phyloP scores from a whole-genome alignment of 441 rosid species.

The California macrophylla region DNA sequence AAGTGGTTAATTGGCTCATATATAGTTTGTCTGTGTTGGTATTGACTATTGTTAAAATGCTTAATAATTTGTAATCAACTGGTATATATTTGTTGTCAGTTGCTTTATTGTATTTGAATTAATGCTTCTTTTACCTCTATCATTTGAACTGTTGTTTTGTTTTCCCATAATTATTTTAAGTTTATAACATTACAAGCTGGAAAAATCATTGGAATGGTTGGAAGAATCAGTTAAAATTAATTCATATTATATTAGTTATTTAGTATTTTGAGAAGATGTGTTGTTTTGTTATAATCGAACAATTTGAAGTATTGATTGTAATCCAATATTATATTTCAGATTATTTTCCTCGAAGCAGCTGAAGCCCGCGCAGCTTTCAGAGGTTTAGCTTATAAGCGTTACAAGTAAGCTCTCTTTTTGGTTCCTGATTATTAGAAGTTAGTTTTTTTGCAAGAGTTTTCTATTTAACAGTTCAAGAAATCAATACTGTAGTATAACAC shows the following conservation, averaged over 20 bases:
- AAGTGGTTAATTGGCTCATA: neutral
- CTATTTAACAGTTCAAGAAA: neutral
- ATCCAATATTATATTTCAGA: slow-evolving; percentile 35
- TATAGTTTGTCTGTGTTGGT: neutral
- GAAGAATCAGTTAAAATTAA: neutral
- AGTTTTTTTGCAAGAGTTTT: neutral
- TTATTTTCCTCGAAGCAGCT: slow-evolving; percentile 73
- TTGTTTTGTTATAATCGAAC: neutral
- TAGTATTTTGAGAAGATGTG: neutral
- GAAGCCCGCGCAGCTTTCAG: slow-evolving; percentile 81
- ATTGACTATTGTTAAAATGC: neutral
- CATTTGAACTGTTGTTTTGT: neutral
- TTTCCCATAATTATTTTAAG: neutral
- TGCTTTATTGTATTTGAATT: neutral
- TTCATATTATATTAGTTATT: neutral
- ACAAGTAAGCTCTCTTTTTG: slow-evolving; percentile 47
- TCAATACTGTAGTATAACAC: neutral
- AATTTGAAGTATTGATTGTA: neutral
- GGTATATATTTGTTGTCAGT: neutral
- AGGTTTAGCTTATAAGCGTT: slow-evolving; percentile 80
- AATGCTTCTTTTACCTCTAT: neutral
- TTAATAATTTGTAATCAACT: neutral
- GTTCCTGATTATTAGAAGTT: neutral
- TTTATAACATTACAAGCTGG: neutral
- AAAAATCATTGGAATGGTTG: no score